Percentiles rank a stretch among this genome's conserved stretches.
phyloP scores from a whole-genome alignment of 805 yeast species.

The Geotrichum ghanense region DNA sequence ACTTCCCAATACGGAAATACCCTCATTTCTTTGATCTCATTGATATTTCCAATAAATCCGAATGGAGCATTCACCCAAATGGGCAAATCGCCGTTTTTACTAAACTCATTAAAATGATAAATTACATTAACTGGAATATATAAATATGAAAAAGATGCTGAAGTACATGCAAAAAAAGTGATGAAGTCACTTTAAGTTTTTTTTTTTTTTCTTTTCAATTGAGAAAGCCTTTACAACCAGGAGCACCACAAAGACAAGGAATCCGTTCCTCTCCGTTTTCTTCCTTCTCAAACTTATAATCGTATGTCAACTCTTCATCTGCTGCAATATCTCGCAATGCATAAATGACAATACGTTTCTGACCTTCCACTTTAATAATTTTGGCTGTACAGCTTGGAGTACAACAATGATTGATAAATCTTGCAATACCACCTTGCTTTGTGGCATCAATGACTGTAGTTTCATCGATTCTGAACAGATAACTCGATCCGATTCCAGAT shows the following conservation, averaged over 20 bases:
- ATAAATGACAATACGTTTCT: constrained; percentile 86
- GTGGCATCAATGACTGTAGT: constrained; percentile 96
- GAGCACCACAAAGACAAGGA: constrained; percentile 90
- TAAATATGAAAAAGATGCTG: too few relatives aligned
- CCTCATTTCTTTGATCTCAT: too few relatives aligned
- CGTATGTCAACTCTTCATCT: constrained; percentile 75
- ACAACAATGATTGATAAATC: constrained; percentile 96
- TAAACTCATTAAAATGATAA: too few relatives aligned
- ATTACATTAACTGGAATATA: too few relatives aligned
- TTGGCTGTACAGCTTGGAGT: constrained; percentile 96
- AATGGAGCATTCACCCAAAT: too few relatives aligned
- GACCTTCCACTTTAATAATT: constrained; percentile 89
- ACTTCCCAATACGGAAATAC: too few relatives aligned
- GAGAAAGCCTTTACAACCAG: constrained; percentile 84
- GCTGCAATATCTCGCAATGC: constrained; percentile 81
- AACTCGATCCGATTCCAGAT: constrained; percentile 92
- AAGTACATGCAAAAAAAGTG: too few relatives aligned
- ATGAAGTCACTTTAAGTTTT: not conserved
- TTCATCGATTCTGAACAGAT: constrained; percentile 84
- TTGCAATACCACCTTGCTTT: constrained; percentile 91
- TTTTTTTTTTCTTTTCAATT: constrained; percentile 33
- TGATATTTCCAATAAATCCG: too few relatives aligned
- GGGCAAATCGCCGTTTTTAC: too few relatives aligned
- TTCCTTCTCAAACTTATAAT: constrained; percentile 89
- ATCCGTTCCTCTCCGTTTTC: constrained; percentile 79